Evolutionary conservation across 441 rosid genomes (phyloP).

Genomic region (Syzygium syzygioides): DNA sequence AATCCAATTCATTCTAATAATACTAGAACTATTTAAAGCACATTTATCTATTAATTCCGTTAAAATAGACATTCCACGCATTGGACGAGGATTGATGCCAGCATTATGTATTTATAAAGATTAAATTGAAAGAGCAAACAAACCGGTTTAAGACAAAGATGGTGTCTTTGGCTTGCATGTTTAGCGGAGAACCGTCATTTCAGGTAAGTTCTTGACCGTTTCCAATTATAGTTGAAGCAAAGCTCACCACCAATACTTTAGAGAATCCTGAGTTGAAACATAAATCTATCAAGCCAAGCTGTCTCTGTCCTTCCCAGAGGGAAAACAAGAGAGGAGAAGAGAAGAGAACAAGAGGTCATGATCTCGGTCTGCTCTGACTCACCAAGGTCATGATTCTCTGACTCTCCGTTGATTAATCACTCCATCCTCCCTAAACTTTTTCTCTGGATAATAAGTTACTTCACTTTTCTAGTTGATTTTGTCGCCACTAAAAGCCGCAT

Average conservation of each 20-base stretch:
- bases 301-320: neutral
- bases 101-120: neutral
- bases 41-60: neutral
- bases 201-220: conserved; percentile 22
- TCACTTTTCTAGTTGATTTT: conserved; percentile 3
- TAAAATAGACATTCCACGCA: neutral
- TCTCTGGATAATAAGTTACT: neutral
- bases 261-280: conserved; percentile 4
- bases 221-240: conserved; percentile 27
- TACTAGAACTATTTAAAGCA: neutral
- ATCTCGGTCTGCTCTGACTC: conserved; percentile 8
- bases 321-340: neutral
- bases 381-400: conserved; percentile 43
- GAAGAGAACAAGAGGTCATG: conserved; percentile 1
- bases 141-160: neutral
- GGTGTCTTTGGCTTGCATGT: neutral
- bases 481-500: conserved; percentile 13
- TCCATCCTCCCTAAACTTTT: neutral
- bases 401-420: conserved; percentile 7
- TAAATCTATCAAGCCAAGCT: conserved; percentile 7
- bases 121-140: neutral
- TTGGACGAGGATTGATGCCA: neutral
- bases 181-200: conserved; percentile 30
- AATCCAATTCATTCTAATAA: neutral
- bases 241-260: conserved; percentile 21